phyloP scores from a whole-genome alignment of 1,284 basidiomycete genomes.

The Puccinia hordei region DNA sequence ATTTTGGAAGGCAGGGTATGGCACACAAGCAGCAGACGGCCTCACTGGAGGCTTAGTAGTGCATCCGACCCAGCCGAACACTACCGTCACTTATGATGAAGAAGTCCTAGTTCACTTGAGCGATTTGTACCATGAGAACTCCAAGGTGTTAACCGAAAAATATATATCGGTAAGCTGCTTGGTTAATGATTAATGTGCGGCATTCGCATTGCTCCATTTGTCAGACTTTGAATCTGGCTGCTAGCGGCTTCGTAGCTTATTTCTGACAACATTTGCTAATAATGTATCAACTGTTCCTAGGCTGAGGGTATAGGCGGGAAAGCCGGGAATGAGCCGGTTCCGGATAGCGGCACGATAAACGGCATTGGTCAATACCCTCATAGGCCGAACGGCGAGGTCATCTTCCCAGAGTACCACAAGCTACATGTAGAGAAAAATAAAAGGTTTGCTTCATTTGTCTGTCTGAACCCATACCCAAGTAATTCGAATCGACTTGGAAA shows the following conservation, averaged over 20 bases:
- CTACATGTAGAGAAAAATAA: slow-evolving; percentile 24
- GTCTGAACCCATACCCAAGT: neutral
- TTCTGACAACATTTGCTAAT: neutral
- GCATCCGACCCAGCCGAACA: slow-evolving; percentile 38
- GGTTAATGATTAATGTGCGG: neutral
- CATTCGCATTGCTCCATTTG: no score
- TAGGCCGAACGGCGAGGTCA: slow-evolving; percentile 26
- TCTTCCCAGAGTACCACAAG: slow-evolving; percentile 39
- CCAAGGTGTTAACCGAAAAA: slow-evolving; percentile 23
- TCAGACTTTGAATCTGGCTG: no score
- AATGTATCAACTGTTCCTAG: neutral
- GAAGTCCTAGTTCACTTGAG: slow-evolving; percentile 45
- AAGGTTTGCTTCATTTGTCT: slow-evolving; percentile 20
- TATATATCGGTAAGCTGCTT: slow-evolving; percentile 46
- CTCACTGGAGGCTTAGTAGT: slow-evolving; percentile 48
- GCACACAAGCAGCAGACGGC: slow-evolving; percentile 42
- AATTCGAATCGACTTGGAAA: neutral
- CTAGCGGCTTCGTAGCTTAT: no score
- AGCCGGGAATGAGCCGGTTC: slow-evolving; percentile 39
- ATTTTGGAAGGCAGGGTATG: slow-evolving; percentile 52
- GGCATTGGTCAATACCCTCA: slow-evolving; percentile 50
- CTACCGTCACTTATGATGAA: slow-evolving; percentile 38
- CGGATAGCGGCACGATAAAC: slow-evolving; percentile 47
- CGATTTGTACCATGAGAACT: slow-evolving; percentile 48
- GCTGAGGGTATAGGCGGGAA: slow-evolving; percentile 41